These are phyloP conservation scores for Acanthamoeba castellanii DNA, from an alignment of 208 protist species.

Conservation along the genomic window DNA sequence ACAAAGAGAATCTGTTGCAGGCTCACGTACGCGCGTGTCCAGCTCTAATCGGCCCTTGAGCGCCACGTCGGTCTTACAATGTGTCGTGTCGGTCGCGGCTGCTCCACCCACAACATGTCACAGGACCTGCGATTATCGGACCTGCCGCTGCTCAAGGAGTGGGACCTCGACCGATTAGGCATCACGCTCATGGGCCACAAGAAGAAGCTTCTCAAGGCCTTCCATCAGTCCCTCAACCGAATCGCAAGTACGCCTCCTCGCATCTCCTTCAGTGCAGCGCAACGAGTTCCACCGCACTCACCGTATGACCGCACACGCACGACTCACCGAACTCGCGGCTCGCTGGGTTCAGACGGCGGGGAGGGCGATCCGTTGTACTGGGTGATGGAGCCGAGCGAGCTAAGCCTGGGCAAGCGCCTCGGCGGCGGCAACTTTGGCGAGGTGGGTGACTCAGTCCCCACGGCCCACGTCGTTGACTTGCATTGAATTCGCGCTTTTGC, in stretches of 20 bases:
- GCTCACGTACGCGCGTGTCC: background rate
- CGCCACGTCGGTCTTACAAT: background rate
- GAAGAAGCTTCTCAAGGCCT: conserved; percentile 8
- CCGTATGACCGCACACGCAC: no score
- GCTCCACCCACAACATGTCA: background rate
- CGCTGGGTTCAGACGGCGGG: background rate
- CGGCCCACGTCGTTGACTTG: background rate
- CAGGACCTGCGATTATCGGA: background rate
- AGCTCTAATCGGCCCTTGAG: no score
- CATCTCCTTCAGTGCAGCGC: background rate
- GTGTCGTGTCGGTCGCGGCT: background rate
- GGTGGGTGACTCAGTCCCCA: background rate
- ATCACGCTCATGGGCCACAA: conserved; percentile 45
- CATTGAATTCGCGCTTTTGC: background rate
- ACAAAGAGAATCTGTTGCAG: background rate
- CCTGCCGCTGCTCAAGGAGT: conserved; percentile 44
- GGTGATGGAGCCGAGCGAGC: conserved; percentile 39
- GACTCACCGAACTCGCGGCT: background rate
- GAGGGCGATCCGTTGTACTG: background rate
- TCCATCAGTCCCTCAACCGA: conserved; percentile 4
- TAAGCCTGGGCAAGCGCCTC: conserved; percentile 9
- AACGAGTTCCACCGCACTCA: background rate
- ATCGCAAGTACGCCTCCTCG: background rate
- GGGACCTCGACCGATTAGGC: conserved; percentile 52
- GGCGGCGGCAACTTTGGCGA: conserved; percentile 41